Conservation (phyloP, 257 asterid genomes). For the Solanum paucissectum region DNA sequence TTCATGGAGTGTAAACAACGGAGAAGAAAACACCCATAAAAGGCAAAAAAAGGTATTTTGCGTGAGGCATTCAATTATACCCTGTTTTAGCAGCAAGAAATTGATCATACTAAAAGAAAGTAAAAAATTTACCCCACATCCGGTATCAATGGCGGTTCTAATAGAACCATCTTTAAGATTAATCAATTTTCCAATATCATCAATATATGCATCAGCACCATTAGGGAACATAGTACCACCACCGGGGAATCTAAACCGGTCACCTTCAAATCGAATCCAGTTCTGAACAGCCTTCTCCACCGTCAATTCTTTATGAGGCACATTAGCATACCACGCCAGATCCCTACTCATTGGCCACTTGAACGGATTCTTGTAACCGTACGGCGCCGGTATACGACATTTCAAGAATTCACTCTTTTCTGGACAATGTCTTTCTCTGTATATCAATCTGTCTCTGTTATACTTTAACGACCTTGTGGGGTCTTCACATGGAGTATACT, state of each 20-base stretch:
- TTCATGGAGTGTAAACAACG: neutral
- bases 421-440: conserved; percentile 81
- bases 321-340: conserved; percentile 77
- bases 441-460: conserved; percentile 34
- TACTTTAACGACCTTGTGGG: conserved; percentile 39
- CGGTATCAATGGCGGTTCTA: conserved; percentile 90
- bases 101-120: neutral
- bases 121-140: conserved; percentile 60
- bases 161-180: conserved; percentile 62
- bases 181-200: conserved; percentile 61
- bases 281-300: conserved; percentile 89
- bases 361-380: conserved; percentile 61
- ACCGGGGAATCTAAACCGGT: conserved; percentile 74
- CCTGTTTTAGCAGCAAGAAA: neutral
- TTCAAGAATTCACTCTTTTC: conserved; percentile 32
- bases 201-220: conserved; percentile 71
- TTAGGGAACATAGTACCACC: conserved; percentile 89
- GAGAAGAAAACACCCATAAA: neutral
- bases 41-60: neutral
- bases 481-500: conserved; percentile 88
- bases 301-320: conserved; percentile 71
- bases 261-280: conserved; percentile 72
- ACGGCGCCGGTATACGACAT: conserved; percentile 69
- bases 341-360: conserved; percentile 76
- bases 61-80: neutral